Evolutionary conservation across 495 filamentous ascomycete species (phyloP), one percentile per base, ranked within the genome.

Genomic region (Hypoxylon lenormandii): DNA sequence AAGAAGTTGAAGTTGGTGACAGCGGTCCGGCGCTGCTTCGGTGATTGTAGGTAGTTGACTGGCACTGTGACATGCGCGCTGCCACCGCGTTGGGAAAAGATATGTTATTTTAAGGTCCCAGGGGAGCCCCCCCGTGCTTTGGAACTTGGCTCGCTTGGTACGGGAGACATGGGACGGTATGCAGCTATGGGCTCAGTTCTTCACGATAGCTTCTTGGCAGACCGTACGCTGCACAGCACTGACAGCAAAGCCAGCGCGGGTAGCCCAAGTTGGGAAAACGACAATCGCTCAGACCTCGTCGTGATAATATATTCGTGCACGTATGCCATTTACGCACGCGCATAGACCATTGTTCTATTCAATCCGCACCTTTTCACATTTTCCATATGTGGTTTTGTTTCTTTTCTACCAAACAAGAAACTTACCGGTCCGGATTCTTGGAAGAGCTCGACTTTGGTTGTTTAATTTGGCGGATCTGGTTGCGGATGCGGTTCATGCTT

Each of bases 21-120:
- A 62, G 28, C 26, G 57, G 30, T 26, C n/a, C 68, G 68, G 68
- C 62, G 52, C 22, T 71, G 62, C 45, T 40, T 72, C 69, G 64
- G 69, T 64, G 64, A 60, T 72, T 67, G 52, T 54, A 52, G 36
- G 47, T 70, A 26, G 43, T n/a, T 46, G 47, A 50, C 53, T 59
- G 47, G 58, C 42, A 67, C 48, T 46, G 69, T 72, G 58, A 68
- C 43, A 57, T 63, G 69, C 26, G 22, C 23, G 59, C 43, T 36
- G 50, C 42, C 64, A 51, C 58, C 53, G 3, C 21, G 64, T 72
- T 60, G 42, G 55, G 64, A 51, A 69, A 64, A 18, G 67, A 59
- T 60, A 47, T 58, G 64, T 60, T 67, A 63, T 63, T 53, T 59
- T 54, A 53, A 72, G n/a, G 37, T 60, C 53, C 28, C 38, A 40